Evolutionary conservation across 441 rosid species (phyloP).

Genomic region (Arabidopsis hybrid): DNA sequence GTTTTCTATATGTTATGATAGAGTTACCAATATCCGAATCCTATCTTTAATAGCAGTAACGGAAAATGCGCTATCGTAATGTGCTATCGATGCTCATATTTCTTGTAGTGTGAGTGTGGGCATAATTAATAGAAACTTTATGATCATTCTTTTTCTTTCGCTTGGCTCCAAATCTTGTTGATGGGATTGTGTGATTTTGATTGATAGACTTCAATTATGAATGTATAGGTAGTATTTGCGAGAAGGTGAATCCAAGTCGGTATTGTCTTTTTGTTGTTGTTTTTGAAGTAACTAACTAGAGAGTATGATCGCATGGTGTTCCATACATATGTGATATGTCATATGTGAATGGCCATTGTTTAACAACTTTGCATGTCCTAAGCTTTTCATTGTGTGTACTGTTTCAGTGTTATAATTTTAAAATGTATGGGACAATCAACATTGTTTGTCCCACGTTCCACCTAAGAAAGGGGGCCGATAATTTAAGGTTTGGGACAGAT

Average conservation of each 20-base stretch:
- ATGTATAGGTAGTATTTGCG: background rate
- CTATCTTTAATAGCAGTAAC: too few relatives aligned
- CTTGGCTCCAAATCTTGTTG: constrained; percentile 3
- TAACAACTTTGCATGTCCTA: constrained; percentile 3
- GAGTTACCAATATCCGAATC: too few relatives aligned
- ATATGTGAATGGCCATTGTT: constrained; percentile 1
- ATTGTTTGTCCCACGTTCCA: background rate
- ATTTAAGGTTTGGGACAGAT: background rate
- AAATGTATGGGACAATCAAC: background rate
- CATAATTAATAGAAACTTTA: background rate
- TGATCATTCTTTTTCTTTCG: background rate
- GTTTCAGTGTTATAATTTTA: background rate
- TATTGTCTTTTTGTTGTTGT: constrained; percentile 24
- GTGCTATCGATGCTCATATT: too few relatives aligned
- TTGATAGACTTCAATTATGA: background rate
- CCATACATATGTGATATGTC: background rate
- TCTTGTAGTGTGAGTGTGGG: too few relatives aligned
- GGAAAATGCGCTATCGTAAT: too few relatives aligned
- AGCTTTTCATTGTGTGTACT: background rate
- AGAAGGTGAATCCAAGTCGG: background rate
- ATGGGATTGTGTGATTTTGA: background rate
- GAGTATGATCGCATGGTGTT: constrained; percentile 1
- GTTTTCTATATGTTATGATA: too few relatives aligned
- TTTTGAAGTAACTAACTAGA: constrained; percentile 4
- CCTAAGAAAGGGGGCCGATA: background rate